phyloP scores from a whole-genome alignment of 2,329 filamentous ascomycete species.

The Aureobasidium zeae region DNA sequence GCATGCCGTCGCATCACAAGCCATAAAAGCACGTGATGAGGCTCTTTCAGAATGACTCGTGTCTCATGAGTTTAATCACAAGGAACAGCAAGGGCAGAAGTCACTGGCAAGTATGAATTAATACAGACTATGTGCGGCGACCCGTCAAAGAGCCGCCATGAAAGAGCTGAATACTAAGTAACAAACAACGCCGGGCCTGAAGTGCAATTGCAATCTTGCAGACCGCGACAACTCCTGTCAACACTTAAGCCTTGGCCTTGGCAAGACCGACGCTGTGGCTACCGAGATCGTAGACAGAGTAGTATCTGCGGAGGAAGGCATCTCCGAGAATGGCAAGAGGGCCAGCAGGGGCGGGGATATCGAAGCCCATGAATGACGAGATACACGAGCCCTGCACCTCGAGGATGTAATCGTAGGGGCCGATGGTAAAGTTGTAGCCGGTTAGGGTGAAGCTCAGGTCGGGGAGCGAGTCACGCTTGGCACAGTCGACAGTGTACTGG shows the following conservation, averaged over 20 bases:
- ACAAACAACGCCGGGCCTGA: no score
- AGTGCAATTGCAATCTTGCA: no score
- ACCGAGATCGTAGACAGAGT: constrained; percentile 93
- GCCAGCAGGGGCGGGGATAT: constrained; percentile 68
- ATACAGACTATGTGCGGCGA: no score
- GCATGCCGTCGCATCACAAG: no score
- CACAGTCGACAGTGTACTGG: constrained; percentile 90
- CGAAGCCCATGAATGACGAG: constrained; percentile 96
- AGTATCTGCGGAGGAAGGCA: constrained; percentile 71
- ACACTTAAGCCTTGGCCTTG: constrained; percentile 52
- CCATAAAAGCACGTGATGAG: no score
- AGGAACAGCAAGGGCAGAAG: no score
- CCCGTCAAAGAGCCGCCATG: no score
- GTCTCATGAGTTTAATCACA: no score
- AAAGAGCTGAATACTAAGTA: no score
- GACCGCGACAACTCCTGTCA: no score
- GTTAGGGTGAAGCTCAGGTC: constrained; percentile 85
- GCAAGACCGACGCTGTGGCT: constrained; percentile 83
- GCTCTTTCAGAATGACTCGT: no score
- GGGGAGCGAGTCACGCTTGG: constrained; percentile 70
- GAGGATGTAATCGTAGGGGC: constrained; percentile 85
- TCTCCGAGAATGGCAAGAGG: constrained; percentile 93
- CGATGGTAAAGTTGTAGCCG: constrained; percentile 88
- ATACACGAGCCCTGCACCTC: constrained; percentile 94
- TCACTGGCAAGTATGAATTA: no score